Evolutionary conservation across 2,329 filamentous ascomycete genomes (phyloP), one percentile per base, ranked within the genome.

Genomic region (Sarocladium strictum): DNA sequence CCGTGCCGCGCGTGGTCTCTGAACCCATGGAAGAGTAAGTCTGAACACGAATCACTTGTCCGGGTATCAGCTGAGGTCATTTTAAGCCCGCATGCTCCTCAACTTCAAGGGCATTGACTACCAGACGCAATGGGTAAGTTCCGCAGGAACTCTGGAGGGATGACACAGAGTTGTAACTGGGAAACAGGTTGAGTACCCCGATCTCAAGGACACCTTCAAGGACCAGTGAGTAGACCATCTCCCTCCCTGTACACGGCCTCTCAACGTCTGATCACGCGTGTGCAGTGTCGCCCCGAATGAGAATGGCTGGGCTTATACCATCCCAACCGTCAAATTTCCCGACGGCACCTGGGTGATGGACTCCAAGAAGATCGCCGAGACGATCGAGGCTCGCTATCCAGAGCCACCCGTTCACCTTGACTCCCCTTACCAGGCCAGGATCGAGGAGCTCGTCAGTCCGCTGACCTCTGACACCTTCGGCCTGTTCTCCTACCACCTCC

Each of bases 51-150:
- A 47, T 6, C 40, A n/a, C 27, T 41, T 27, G 52, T 21, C 65
- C 65, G 24, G n/a, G 19, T 50, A 3, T 11, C 21, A 53, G 51
- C 51, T 54, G 37, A 17, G 4, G 4, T 3, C 5, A 11, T 27
- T 9, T 29, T 17, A 55, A 86, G 83, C 79, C 29, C 81, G 85
- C 3, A 66, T 87, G 54, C 63, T 76, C 2, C 70, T 88, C 54
- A 87, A 87, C 68, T 85, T 76, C 71, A 88, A 88, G 63, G 71
- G 71, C 3, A 65, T 87, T n/a, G 73, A 79, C 50, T 87, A 87
- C 69, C 73, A 76, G 61, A 87, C 84, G 0, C 71, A 81, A 72
- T 87, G 82, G 81, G 64, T 70, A 59, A 53, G 63, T 50, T 5
- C 21, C 7, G 10, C 5, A 14, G 32, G 9, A 29, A 7, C 14